Base-by-base conservation (phyloP, 2,329 filamentous ascomycete species). In the Apiospora saccharicola region DNA sequence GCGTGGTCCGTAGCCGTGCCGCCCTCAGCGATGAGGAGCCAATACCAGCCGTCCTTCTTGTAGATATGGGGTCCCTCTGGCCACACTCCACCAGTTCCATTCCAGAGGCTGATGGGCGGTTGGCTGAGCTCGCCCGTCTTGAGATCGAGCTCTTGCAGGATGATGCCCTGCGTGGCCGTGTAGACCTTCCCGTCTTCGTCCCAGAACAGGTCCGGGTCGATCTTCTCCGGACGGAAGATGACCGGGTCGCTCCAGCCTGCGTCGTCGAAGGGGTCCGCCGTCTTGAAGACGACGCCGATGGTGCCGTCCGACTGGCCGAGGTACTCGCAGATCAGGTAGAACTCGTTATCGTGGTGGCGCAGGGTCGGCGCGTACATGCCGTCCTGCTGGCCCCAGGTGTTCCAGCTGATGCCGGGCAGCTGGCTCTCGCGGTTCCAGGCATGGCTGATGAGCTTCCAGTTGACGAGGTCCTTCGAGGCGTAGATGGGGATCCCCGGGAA, bases 401-500 rank as follows among this genome's bases (percentile, higher is more conserved):
- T 79, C 70, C 72, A 75, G 73, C 71, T 76, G 49, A 81, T 70
- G 4, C 79, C 80, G 0, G 83, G 83, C 6, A 86, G 78, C 73
- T 86, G 85, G 0, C 79, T 75, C 4, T 77, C 76, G 41, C 76
- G 74, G n/a, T 73, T 76, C 14, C 79, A 71, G 0, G 6, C 71
- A 70, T 71, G 67, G 64, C 77, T 75, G 3, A 81, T 78, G 51
- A 80, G 78, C 57, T 76, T 77, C 80, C 80, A 81, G 70, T 75
- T 75, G 43, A 77, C 70, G 3, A 83, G 76, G 70, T 83, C 79
- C 37, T 78, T 78, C 8, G 81, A 83, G 26, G 78, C 77, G 70
- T 80, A 80, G 47, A 80, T 79, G 68, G 87, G 86, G 0, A 84
- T 80, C 37, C 89, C 88, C 0, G 89, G 84, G 75, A 90, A 90